Percentiles rank a stretch among this genome's conserved stretches.
These are phyloP conservation scores for Botrytis porri DNA, from an alignment of 2,329 filamentous ascomycete species.

Conservation along the genomic window DNA sequence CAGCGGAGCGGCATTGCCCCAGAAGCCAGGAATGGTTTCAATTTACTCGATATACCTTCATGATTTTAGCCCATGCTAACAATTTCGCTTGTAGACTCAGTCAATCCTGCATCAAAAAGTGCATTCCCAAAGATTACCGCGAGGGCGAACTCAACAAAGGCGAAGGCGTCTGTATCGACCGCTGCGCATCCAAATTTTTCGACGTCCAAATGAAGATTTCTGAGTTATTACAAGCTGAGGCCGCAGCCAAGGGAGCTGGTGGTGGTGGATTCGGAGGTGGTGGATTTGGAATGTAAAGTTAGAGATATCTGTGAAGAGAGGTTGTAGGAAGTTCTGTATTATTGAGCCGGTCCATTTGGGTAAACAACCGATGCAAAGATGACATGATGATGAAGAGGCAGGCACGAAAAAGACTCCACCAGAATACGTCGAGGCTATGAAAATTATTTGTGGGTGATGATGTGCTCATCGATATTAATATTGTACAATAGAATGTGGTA, in stretches of 20 bases:
- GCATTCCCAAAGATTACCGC: slow-evolving; percentile 87
- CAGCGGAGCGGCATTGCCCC: not conserved
- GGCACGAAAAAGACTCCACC: not conserved
- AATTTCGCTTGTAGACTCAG: slow-evolving; percentile 58
- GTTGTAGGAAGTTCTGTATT: not conserved
- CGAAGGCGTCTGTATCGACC: slow-evolving; percentile 96
- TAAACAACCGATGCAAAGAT: slow-evolving; percentile 1
- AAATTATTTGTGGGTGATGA: not conserved
- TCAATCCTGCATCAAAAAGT: slow-evolving; percentile 89
- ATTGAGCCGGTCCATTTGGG: not conserved
- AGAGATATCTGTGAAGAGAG: not conserved
- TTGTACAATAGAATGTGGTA: slow-evolving; percentile 30
- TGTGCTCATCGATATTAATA: slow-evolving; percentile 5
- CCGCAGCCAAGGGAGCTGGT: slow-evolving; percentile 60
- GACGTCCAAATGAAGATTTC: slow-evolving; percentile 97
- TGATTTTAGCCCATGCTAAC: slow-evolving; percentile 18
- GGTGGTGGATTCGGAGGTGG: slow-evolving; percentile 47
- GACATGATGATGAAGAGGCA: slow-evolving; percentile 2
- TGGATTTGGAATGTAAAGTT: slow-evolving; percentile 42
- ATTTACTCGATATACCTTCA: not conserved
- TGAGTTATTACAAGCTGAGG: slow-evolving; percentile 92
- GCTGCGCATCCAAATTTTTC: slow-evolving; percentile 97
- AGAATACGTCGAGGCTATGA: not conserved
- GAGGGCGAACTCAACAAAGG: slow-evolving; percentile 98
- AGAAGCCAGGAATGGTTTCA: not conserved